Percentiles rank a stretch among this genome's conserved stretches.
These are phyloP conservation scores for Diplodia sapinea DNA, from an alignment of 2,329 filamentous ascomycete genomes.

Conservation along the genomic window DNA sequence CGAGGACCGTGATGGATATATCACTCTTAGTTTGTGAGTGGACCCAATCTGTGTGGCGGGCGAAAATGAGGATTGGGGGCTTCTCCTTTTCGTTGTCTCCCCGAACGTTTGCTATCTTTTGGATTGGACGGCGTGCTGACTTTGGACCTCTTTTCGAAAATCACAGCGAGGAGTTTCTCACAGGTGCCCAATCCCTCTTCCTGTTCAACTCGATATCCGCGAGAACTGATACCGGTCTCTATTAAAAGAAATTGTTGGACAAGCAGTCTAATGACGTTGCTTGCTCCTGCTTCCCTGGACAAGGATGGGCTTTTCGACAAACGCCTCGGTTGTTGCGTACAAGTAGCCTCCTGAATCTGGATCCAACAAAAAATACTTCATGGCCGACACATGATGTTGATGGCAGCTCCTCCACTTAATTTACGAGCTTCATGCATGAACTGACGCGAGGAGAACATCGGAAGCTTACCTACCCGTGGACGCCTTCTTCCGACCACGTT, in stretches of 20 bases:
- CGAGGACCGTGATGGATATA: slow-evolving; percentile 90
- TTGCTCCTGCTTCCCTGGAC: not conserved
- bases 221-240: slow-evolving; percentile 58
- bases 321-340: not conserved
- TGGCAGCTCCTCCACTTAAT: not conserved
- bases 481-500: too few species aligned
- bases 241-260: slow-evolving; percentile 52
- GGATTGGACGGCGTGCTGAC: not conserved
- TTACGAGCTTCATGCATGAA: slow-evolving; percentile 1
- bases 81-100: too few species aligned
- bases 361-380: not conserved
- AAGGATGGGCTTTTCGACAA: not conserved
- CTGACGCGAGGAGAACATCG: not conserved
- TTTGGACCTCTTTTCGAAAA: not conserved
- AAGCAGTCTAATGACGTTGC: slow-evolving; percentile 38
- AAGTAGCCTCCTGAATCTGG: not conserved
- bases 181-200: slow-evolving; percentile 62
- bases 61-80: too few species aligned
- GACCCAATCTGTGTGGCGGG: too few species aligned
- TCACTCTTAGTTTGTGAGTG: slow-evolving; percentile 62
- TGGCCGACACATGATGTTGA: not conserved
- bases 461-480: not conserved
- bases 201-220: slow-evolving; percentile 60
- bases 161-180: slow-evolving; percentile 58
- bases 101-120: not conserved